These are phyloP conservation scores for Apiospora aurea DNA, from an alignment of 2,329 filamentous ascomycete species.

Conservation along the genomic window DNA sequence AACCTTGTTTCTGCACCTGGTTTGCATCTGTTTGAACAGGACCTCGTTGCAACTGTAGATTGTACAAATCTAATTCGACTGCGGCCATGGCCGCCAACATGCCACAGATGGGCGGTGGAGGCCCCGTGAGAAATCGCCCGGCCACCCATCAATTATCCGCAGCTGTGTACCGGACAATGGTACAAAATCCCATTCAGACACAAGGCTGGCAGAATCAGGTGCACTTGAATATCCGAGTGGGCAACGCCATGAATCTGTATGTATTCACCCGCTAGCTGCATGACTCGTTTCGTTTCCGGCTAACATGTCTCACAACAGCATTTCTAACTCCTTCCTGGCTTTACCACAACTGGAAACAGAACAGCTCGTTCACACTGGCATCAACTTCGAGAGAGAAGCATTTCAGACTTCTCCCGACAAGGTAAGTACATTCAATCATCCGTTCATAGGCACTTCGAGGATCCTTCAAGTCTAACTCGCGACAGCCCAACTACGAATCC, in stretches of 20 bases:
- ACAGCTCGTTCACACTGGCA: constrained; percentile 50
- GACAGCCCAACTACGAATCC: constrained; percentile 58
- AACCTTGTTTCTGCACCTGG: background rate
- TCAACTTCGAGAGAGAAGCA: constrained; percentile 56
- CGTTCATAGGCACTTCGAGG: background rate
- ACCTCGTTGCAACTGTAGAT: constrained; percentile 30
- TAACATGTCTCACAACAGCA: constrained; percentile 48
- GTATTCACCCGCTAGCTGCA: constrained; percentile 25
- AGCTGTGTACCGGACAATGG: constrained; percentile 46
- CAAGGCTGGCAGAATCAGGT: constrained; percentile 45
- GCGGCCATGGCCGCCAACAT: constrained; percentile 68
- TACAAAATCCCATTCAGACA: constrained; percentile 23
- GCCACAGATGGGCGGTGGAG: constrained; percentile 60
- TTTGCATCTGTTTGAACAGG: background rate
- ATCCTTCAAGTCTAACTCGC: background rate
- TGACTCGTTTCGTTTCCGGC: constrained; percentile 16
- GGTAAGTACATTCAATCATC: constrained; percentile 46
- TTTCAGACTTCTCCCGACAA: constrained; percentile 56
- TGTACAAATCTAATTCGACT: constrained; percentile 28
- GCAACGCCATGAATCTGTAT: constrained; percentile 46
- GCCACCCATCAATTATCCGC: constrained; percentile 49
- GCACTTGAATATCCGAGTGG: constrained; percentile 41
- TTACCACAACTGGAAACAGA: constrained; percentile 49
- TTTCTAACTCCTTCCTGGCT: constrained; percentile 59
- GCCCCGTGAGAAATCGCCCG: constrained; percentile 53